These are phyloP conservation scores for Lablab purpureus DNA, from an alignment of 306 rosid species.

Conservation along the genomic window DNA sequence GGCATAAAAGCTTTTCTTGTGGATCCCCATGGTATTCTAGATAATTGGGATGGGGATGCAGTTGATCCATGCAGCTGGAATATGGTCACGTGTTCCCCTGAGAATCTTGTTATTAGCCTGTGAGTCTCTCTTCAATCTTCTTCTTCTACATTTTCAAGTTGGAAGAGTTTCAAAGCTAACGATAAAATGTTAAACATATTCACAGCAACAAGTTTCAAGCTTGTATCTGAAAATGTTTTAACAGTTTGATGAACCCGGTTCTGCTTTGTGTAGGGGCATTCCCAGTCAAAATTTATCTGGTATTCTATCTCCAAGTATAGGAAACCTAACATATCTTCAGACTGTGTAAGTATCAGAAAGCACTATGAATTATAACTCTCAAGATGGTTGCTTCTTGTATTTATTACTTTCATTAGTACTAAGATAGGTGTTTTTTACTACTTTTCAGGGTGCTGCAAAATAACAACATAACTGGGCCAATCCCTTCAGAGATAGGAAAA, in stretches of 20 bases:
- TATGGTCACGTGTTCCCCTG: conserved; percentile 94
- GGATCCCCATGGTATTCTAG: conserved; percentile 95
- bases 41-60: conserved; percentile 89
- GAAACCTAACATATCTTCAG: conserved; percentile 92
- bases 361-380: conserved; percentile 6
- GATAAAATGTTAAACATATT: conserved; percentile 41
- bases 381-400: conserved; percentile 14
- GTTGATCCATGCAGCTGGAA: conserved; percentile 99
- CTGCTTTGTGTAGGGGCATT: conserved; percentile 71
- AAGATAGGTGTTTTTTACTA: conserved; percentile 17
- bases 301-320: conserved; percentile 84
- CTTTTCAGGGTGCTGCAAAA: conserved; percentile 83
- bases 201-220: background rate
- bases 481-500: conserved; percentile 78
- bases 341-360: conserved; percentile 68
- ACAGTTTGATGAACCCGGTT: conserved; percentile 43
- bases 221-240: conserved; percentile 21
- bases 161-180: conserved; percentile 49
- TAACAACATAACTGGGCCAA: conserved; percentile 84
- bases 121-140: conserved; percentile 53
- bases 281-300: conserved; percentile 96
- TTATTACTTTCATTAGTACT: background rate
- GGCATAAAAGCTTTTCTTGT: conserved; percentile 68
- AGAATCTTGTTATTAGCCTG: conserved; percentile 80
- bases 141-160: conserved; percentile 42